phyloP scores from a whole-genome alignment of 345 rosid genomes.

The Psidium friedrichsthalianum region DNA sequence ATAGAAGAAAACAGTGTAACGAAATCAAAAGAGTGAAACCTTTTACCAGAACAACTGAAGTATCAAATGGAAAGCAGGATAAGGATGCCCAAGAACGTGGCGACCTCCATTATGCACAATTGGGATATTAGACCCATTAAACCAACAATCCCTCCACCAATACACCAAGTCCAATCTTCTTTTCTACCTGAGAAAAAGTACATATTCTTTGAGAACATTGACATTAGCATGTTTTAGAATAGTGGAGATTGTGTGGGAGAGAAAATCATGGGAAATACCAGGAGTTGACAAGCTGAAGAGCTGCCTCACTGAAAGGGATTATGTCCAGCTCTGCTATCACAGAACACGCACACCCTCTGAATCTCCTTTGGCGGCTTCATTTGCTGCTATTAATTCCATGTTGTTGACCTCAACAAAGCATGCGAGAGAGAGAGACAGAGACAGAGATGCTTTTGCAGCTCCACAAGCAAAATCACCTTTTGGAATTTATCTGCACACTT shows the following conservation, averaged over 20 bases:
- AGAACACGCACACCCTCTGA: constrained; percentile 41
- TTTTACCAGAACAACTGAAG: not conserved
- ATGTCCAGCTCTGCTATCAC: constrained; percentile 51
- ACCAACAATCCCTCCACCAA: constrained; percentile 57
- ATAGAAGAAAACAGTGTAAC: not conserved
- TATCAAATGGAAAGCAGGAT: not conserved
- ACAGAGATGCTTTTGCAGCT: not conserved
- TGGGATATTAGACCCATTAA: constrained; percentile 53
- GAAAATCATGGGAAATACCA: constrained; percentile 22
- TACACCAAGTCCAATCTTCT: constrained; percentile 45
- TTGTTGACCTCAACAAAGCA: not conserved
- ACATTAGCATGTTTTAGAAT: not conserved
- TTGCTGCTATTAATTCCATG: constrained; percentile 8
- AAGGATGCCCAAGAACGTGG: constrained; percentile 43
- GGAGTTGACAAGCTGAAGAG: constrained; percentile 39
- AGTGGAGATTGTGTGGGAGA: not conserved
- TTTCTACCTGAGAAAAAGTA: constrained; percentile 17
- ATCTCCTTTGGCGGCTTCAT: not conserved
- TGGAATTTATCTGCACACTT: not conserved
- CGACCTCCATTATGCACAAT: constrained; percentile 47
- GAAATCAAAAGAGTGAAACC: not conserved
- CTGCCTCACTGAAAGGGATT: constrained; percentile 40
- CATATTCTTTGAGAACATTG: not conserved
- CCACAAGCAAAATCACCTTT: not conserved
- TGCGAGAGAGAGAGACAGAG: not conserved